phyloP scores from a whole-genome alignment of 2,329 filamentous ascomycete species.

The Fusarium longipes region DNA sequence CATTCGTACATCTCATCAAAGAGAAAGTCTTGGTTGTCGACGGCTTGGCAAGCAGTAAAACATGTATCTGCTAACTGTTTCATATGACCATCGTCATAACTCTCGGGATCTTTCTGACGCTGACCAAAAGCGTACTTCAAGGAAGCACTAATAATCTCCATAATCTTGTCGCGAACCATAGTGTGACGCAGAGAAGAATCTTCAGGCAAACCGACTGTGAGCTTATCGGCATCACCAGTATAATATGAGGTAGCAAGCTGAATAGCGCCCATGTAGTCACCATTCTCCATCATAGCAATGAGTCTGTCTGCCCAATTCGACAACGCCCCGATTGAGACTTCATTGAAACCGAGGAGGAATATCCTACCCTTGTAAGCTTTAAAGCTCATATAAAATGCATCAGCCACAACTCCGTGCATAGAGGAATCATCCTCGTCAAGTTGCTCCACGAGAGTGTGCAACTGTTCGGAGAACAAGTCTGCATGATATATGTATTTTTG shows the following conservation, averaged over 20 bases:
- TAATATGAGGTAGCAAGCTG: slow-evolving; percentile 92
- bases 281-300: slow-evolving; percentile 93
- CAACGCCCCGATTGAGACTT: slow-evolving; percentile 87
- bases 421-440: slow-evolving; percentile 87
- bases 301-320: slow-evolving; percentile 98
- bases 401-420: slow-evolving; percentile 95
- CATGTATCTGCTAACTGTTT: slow-evolving; percentile 84
- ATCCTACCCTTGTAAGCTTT: slow-evolving; percentile 93
- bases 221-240: slow-evolving; percentile 87
- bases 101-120: slow-evolving; percentile 61
- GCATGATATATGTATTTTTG: slow-evolving; percentile 92
- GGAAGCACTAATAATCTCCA: slow-evolving; percentile 94
- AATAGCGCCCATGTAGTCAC: slow-evolving; percentile 95
- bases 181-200: slow-evolving; percentile 79
- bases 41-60: slow-evolving; percentile 83
- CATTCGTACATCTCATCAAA: slow-evolving; percentile 92
- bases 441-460: slow-evolving; percentile 86
- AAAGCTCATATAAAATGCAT: slow-evolving; percentile 98
- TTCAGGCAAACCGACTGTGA: slow-evolving; percentile 93
- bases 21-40: slow-evolving; percentile 83
- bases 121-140: slow-evolving; percentile 87
- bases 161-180: slow-evolving; percentile 86
- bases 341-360: slow-evolving; percentile 93
- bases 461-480: slow-evolving; percentile 88
- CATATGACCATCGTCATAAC: slow-evolving; percentile 68